Percentiles rank a stretch among this genome's conserved stretches.
Evolutionary conservation across 305 asterid species (phyloP).

Genomic region (Fraxinus dipetala): DNA sequence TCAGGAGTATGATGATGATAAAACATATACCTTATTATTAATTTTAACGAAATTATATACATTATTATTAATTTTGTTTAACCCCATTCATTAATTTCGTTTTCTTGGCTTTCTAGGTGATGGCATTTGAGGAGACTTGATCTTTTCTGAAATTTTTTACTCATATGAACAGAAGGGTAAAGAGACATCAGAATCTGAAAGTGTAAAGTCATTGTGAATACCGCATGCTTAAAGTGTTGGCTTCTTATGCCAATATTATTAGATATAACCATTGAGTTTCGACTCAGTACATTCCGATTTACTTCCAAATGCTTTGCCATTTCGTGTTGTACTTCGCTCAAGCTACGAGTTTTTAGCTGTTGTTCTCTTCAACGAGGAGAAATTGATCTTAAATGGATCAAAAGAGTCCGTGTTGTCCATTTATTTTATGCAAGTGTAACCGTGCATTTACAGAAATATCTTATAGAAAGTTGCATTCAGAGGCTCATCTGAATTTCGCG

Average conservation of each 20-base stretch:
- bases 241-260: conserved; percentile 25
- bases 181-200: conserved; percentile 23
- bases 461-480: neutral
- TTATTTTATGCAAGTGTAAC: neutral
- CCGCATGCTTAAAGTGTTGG: conserved; percentile 30
- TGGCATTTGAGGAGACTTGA: conserved; percentile 79
- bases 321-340: neutral
- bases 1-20: conserved; percentile 2
- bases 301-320: conserved; percentile 8
- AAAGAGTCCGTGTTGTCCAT: neutral
- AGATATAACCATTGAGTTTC: conserved; percentile 2
- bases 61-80: neutral
- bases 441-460: neutral
- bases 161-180: conserved; percentile 23
- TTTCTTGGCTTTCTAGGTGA: conserved; percentile 48
- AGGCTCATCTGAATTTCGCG: neutral
- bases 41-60: neutral
- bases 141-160: conserved; percentile 24
- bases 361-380: neutral
- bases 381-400: neutral
- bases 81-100: neutral
- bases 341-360: neutral
- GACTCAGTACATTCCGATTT: conserved; percentile 9
- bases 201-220: conserved; percentile 51
- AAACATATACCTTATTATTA: neutral